Evolutionary conservation across 768 basidiomycete species (phyloP), one percentile per base, ranked within the genome.

Genomic region (Psilocybe azurescens): DNA sequence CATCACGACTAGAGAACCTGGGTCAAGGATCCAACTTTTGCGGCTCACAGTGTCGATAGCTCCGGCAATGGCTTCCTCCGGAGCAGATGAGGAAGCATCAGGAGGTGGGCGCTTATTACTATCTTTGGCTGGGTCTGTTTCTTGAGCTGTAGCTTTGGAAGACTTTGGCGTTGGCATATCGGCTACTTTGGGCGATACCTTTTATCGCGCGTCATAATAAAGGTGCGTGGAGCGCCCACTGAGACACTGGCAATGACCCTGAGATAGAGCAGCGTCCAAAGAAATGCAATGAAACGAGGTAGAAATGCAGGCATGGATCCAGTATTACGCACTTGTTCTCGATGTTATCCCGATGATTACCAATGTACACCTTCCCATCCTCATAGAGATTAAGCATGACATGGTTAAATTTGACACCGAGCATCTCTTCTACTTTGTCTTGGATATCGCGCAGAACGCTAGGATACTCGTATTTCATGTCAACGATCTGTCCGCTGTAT

Each of bases 171-270:
- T 48, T 32, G 68, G 11, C 7, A 16, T 38, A 9, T 24, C 29
- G 14, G 20, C 11, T 33, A 30, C 41, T 39, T 51, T 51, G 28
- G 56, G 1, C 16, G 51, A 56, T 5, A 50, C 48, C 36, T 58
- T 65, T 41, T 41, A 41, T 69, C 72, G 8, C 68, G 69, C 2
- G 71, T 72, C 74, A 75, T 73, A 28, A 70, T 69, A 52, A 74
- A 75, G 3, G 70, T 73, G 41, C 74, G 63, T 2, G 68, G 70
- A 11, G 73, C 70, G 13, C 73, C 74, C 5, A 75, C 63, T 2
- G 74, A 75, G 29, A 75, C 62, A 30, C 71, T 70, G n/a, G 71
- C 74, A 46, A 75, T 74, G 11, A 73, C 74, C 49, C 74, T 75
- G 36, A 57, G 41, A 41, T 49, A 28, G 24, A 4, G 53, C n/a